Conservation (phyloP, 2,329 filamentous ascomycete genomes). For the Bisporella sp. region DNA sequence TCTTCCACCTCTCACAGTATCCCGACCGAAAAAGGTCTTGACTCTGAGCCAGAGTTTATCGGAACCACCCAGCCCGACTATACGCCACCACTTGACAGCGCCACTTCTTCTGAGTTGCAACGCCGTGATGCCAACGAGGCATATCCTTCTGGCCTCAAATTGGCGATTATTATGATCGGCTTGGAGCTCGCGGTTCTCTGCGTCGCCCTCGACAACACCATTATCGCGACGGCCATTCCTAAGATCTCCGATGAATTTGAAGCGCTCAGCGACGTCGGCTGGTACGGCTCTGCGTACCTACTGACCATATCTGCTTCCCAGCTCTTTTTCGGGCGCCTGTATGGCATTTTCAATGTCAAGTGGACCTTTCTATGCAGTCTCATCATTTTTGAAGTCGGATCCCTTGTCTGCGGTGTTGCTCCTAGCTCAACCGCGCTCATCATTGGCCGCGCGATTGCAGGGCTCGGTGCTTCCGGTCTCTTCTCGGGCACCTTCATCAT, state of each 20-base stretch:
- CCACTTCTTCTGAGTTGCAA: not conserved
- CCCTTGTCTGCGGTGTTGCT: slow-evolving; percentile 43
- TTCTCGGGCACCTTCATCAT: slow-evolving; percentile 44
- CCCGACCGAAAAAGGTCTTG: too few species aligned
- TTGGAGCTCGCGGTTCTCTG: not conserved
- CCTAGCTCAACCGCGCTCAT: slow-evolving; percentile 44
- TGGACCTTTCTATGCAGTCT: slow-evolving; percentile 24
- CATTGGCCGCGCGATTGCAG: slow-evolving; percentile 35
- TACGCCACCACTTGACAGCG: too few species aligned
- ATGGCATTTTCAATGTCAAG: slow-evolving; percentile 17
- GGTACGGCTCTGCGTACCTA: slow-evolving; percentile 16
- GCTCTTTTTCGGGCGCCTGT: slow-evolving; percentile 13
- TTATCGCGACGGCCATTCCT: not conserved
- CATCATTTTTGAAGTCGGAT: slow-evolving; percentile 47
- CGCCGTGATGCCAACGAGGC: not conserved
- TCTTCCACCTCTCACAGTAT: too few species aligned
- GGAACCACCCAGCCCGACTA: too few species aligned
- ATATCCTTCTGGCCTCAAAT: not conserved
- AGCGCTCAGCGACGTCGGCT: not conserved
- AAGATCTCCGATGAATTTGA: not conserved
- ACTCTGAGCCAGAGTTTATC: too few species aligned
- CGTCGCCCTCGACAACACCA: not conserved
- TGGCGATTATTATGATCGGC: not conserved
- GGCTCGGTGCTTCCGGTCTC: slow-evolving; percentile 34
- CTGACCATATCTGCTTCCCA: slow-evolving; percentile 23